A percentile compares a stretch with the other conserved stretches of the same genome.
Conservation (phyloP, 2,329 filamentous ascomycete genomes). For the Metarhizium brunneum region DNA sequence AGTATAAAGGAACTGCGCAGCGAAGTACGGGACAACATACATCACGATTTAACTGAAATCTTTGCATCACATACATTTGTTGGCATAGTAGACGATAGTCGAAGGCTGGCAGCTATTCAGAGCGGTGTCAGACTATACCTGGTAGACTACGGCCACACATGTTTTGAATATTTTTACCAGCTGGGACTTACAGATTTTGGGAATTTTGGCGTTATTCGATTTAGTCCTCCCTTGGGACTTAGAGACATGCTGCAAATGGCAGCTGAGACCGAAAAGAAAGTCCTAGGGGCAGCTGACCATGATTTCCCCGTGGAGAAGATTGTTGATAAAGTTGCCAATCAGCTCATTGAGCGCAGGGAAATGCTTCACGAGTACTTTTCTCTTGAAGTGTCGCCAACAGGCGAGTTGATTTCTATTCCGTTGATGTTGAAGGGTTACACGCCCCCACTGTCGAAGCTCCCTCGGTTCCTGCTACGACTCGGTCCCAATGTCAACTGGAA, state of each 20-base stretch:
- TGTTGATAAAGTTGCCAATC: constrained; percentile 53
- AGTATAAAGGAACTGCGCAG: constrained; percentile 79
- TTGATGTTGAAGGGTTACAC: constrained; percentile 83
- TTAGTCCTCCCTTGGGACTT: constrained; percentile 67
- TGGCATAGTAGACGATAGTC: constrained; percentile 78
- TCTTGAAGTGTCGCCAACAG: constrained; percentile 68
- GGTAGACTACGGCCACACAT: constrained; percentile 82
- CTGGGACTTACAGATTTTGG: constrained; percentile 89
- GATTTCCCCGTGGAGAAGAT: constrained; percentile 60
- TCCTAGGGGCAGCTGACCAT: constrained; percentile 30
- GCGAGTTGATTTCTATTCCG: constrained; percentile 70
- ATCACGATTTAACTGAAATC: constrained; percentile 77
- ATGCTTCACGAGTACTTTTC: constrained; percentile 94
- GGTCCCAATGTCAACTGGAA: constrained; percentile 85
- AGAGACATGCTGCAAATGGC: constrained; percentile 63
- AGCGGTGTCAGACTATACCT: constrained; percentile 86
- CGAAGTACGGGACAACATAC: constrained; percentile 70
- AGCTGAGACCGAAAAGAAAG: constrained; percentile 57
- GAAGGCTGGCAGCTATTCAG: constrained; percentile 86
- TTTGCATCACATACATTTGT: constrained; percentile 88
- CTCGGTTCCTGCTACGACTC: constrained; percentile 76
- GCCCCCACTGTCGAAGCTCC: constrained; percentile 77
- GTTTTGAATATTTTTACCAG: constrained; percentile 91
- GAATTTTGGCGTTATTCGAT: constrained; percentile 80
- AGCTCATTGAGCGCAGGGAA: constrained; percentile 66